Percentiles rank a stretch among this genome's conserved stretches.
phyloP scores from a whole-genome alignment of 192 early-diverging fungal species.

The Coemansia sp. region DNA sequence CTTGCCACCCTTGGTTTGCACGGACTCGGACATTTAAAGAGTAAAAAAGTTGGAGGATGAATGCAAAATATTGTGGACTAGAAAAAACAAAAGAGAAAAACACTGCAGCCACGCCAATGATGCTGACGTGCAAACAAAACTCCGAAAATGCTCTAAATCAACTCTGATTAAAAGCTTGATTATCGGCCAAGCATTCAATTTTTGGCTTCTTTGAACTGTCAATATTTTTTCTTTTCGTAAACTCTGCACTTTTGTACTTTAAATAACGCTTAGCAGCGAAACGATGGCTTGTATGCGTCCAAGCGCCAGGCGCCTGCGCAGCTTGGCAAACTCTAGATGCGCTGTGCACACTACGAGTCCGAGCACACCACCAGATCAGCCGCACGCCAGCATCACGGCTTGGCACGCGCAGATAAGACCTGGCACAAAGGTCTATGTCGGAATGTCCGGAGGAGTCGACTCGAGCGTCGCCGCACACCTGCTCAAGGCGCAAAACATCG shows the following conservation, averaged over 20 bases:
- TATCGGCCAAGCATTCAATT: background rate
- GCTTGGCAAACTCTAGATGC: background rate
- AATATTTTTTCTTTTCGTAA: background rate
- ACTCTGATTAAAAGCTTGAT: background rate
- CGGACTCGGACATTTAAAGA: slow-evolving; percentile 3
- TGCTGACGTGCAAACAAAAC: too few species aligned
- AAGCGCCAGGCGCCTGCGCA: background rate
- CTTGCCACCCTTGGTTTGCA: slow-evolving; percentile 11
- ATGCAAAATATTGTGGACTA: background rate
- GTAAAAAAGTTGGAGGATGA: background rate
- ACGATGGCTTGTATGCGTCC: background rate
- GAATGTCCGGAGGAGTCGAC: slow-evolving; percentile 95
- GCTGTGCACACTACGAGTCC: too few species aligned
- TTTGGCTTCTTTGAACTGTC: background rate
- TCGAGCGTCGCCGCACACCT: slow-evolving; percentile 83
- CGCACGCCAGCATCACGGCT: background rate
- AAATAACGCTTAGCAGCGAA: background rate
- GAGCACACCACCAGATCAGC: too few species aligned
- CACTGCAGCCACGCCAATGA: too few species aligned
- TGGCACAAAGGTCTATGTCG: slow-evolving; percentile 62
- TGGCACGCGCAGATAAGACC: background rate
- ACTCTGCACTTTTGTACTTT: background rate
- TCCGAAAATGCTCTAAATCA: too few species aligned
- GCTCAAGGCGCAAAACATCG: slow-evolving; percentile 58
- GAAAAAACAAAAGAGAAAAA: background rate